Percentiles rank a stretch among this genome's conserved stretches.
These are phyloP conservation scores for Kodamaea derodonti DNA, from an alignment of 1,139 yeast genomes.

Conservation along the genomic window DNA sequence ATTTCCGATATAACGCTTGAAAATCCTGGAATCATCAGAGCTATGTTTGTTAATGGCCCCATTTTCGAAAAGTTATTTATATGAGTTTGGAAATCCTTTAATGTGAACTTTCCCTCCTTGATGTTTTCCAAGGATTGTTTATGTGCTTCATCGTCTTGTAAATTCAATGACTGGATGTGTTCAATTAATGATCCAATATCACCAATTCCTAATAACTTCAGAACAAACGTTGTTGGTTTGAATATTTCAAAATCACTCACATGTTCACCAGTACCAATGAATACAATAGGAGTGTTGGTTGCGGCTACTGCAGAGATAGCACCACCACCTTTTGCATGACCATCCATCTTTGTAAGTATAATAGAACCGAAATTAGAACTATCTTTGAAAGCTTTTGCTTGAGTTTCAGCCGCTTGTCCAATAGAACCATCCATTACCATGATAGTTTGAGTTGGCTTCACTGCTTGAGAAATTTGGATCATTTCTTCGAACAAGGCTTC, in stretches of 20 bases:
- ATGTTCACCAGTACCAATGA: slow-evolving; percentile 98
- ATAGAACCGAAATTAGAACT: slow-evolving; percentile 93
- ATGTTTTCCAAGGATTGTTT: slow-evolving; percentile 90
- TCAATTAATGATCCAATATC: slow-evolving; percentile 93
- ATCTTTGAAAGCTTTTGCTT: slow-evolving; percentile 91
- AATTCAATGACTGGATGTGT: slow-evolving; percentile 82
- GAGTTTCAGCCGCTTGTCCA: slow-evolving; percentile 97
- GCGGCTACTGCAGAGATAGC: slow-evolving; percentile 99
- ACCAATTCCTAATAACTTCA: slow-evolving; percentile 90
- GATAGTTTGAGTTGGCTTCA: slow-evolving; percentile 87
- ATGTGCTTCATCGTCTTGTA: slow-evolving; percentile 65
- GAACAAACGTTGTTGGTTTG: slow-evolving; percentile 83
- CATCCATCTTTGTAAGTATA: slow-evolving; percentile 94
- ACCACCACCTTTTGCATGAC: slow-evolving; percentile 99
- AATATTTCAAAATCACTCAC: slow-evolving; percentile 89
- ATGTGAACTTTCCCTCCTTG: slow-evolving; percentile 91
- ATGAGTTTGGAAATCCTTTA: slow-evolving; percentile 89
- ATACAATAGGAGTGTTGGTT: slow-evolving; percentile 91
- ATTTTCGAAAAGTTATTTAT: slow-evolving; percentile 92
- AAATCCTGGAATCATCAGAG: slow-evolving; percentile 95
- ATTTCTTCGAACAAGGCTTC: slow-evolving; percentile 87
- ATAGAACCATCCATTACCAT: slow-evolving; percentile 98
- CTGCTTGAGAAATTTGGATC: slow-evolving; percentile 86
- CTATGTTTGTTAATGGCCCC: slow-evolving; percentile 94
- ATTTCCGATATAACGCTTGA: slow-evolving; percentile 80